These are phyloP conservation scores for Aureobasidium sp. DNA, from an alignment of 2,329 filamentous ascomycete species.

Conservation along the genomic window DNA sequence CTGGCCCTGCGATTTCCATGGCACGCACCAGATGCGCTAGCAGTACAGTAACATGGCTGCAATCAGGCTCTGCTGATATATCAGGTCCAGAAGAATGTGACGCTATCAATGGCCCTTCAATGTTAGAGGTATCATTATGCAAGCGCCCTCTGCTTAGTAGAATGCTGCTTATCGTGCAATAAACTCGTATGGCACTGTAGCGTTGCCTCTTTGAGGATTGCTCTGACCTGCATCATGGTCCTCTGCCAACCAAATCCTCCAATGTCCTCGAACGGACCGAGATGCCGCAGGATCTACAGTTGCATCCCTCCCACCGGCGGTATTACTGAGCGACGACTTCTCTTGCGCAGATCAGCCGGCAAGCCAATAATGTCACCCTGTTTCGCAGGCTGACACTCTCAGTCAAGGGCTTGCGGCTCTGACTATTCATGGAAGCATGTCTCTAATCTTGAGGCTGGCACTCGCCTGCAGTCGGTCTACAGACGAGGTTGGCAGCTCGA, in stretches of 20 bases:
- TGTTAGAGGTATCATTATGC: not conserved
- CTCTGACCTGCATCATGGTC: not conserved
- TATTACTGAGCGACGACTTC: not conserved
- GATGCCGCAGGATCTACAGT: slow-evolving; percentile 5
- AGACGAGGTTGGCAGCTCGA: not conserved
- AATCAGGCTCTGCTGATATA: not conserved
- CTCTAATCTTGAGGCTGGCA: not conserved
- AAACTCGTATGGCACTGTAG: not conserved
- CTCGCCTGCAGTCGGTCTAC: not conserved
- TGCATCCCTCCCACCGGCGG: not conserved
- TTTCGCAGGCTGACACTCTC: not conserved
- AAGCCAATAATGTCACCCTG: not conserved
- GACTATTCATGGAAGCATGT: slow-evolving; percentile 1
- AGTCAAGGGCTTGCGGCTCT: not conserved
- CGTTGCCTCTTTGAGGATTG: not conserved
- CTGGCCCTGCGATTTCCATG: not conserved
- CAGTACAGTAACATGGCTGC: not conserved
- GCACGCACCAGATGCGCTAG: not conserved
- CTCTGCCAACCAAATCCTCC: not conserved
- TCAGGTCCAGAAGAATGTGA: not conserved
- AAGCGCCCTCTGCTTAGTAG: not conserved
- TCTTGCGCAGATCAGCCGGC: not conserved
- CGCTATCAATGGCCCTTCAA: not conserved
- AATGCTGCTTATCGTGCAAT: not conserved
- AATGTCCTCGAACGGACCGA: not conserved